Evolutionary conservation across 345 rosid genomes (phyloP), one percentile per base, ranked within the genome.

Genomic region (Geranium brycei): DNA sequence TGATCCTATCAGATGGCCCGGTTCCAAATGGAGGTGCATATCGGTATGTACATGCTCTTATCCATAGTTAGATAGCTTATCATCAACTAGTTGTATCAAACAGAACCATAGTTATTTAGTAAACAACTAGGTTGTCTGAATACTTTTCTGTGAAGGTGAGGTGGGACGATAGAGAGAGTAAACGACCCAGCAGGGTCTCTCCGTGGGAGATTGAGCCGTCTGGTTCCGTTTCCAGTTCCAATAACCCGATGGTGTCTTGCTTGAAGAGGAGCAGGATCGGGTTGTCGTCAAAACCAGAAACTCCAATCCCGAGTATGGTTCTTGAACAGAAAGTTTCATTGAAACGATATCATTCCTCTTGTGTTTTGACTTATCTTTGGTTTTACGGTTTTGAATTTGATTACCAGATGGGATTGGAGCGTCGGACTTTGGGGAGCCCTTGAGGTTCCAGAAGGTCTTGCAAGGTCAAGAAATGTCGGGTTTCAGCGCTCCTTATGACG

Each of bases 391-490:
- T 61, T 63, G 19, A 17, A 14, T 55, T 63, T 16, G 8, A 53
- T 51, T 17, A 38, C 28, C 84, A 90, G 97, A 85, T 78, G 96
- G 91, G 62, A 76, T 78, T 74, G 89, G 79, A 63, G 80, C 83
- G 69, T 65, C 91, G 51, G 95, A 87, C 97, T 88, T 83, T 72
- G 86, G 83, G 87, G 99, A 88, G 79, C 81, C 99, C 70, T 63
- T 72, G 51, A 78, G 97, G 79, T 87, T 91, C 91, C 99, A 81
- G 80, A 88, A 90, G 95, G 96, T 91, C 97, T 95, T 95, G 99
- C 99, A 91, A 95, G 99, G 99, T 95, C 99, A 95, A 95, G 99
- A 95, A 95, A 91, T 79, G 67, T 74, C 79, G 67, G 83, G 88
- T 77, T 83, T 87, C 68, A 80, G 76, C 71, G 40, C 81, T 64